phyloP scores from a whole-genome alignment of 331 rosid species.

The Phaseolus coccineus region DNA sequence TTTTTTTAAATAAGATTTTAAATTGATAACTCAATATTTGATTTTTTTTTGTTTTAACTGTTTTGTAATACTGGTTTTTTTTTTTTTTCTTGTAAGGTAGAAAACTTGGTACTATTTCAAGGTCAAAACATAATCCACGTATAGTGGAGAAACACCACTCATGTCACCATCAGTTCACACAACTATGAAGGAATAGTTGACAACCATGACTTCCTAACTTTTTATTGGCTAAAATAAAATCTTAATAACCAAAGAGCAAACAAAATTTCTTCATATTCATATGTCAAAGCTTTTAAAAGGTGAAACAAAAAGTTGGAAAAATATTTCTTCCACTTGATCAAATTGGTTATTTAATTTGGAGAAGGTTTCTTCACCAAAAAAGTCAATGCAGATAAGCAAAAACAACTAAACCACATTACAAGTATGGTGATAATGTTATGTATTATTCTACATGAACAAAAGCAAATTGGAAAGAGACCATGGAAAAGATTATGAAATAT shows the following conservation, averaged over 20 bases:
- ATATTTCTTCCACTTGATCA: background rate
- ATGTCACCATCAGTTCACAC: background rate
- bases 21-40: background rate
- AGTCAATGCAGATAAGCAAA: background rate
- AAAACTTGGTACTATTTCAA: background rate
- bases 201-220: background rate
- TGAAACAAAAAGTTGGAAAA: background rate
- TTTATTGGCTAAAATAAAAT: background rate
- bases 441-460: background rate
- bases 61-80: background rate
- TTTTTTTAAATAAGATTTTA: no score
- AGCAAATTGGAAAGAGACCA: background rate
- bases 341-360: background rate
- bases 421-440: background rate
- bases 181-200: background rate
- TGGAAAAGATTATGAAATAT: background rate
- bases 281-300: background rate
- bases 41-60: background rate
- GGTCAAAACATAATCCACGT: background rate
- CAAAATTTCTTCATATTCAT: background rate
- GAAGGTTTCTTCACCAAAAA: background rate
- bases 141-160: background rate
- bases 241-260: background rate
- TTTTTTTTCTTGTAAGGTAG: background rate
- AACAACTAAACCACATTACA: background rate